Base-by-base conservation (phyloP, 2,329 filamentous ascomycete species). In the Blastomyces parvus region DNA sequence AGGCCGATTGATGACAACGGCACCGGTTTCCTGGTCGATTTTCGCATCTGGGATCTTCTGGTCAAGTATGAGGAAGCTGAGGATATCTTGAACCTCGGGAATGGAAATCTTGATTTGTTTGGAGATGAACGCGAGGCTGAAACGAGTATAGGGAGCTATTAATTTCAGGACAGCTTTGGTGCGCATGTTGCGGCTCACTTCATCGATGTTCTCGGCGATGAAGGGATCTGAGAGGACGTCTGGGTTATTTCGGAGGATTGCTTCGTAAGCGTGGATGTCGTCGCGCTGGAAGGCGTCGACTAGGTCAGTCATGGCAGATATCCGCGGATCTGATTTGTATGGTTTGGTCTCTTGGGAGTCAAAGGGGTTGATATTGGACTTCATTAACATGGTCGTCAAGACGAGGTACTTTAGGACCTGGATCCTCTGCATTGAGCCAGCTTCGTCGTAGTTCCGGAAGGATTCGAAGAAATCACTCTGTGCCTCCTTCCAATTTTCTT, bases 321-420 rank as follows among this genome's bases (percentile, higher is more conserved):
- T 97, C 64, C 93, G 89, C 6, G 91, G 89, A 74, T 99, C 93
- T 69, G 90, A 93, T 78, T 91, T 93, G 82, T 99, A 99, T 0
- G 94, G 94, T 78, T 97, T 97, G 22, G 93, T 97, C 79, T 99
- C 94, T 76, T 97, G 94, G 9, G 92, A 97, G 77, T 97, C 93
- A 75, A 99, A 97, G 0, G 94, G 94, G 75, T 97, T 97, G 84
- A 99, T 99, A 76, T 95, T 87, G 50, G 93, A 97, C 74, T 93
- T 92, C 90, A 96, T 97, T 64, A 99, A 82, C 94, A 99, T 97
- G 52, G 93, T 97, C 33, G 93, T 93, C 64, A 99, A 84, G 38
- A 99, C 88, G 38, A 99, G 84, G 72, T 99, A 99, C 78, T 97
- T 97, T 69, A 99, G 85, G 19, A 97, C 94, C 76, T 97, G 93